Evolutionary conservation across 2,329 filamentous ascomycete species (phyloP).

Genomic region (Colletotrichum sublineola): DNA sequence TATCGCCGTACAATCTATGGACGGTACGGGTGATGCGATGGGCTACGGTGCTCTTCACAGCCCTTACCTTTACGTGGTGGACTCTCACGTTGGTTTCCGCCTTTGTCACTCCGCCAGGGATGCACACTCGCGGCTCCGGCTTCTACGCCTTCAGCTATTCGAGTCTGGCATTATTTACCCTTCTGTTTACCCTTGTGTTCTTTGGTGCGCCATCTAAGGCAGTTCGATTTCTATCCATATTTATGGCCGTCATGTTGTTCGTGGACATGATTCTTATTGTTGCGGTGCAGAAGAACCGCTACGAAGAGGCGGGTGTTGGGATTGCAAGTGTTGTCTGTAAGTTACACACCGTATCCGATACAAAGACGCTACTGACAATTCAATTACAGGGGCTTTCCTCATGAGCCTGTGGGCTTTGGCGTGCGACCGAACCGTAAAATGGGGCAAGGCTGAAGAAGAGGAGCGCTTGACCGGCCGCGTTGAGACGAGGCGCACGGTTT

Average conservation of each 20-base stretch:
- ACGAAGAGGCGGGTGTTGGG: constrained; percentile 94
- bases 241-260: constrained; percentile 76
- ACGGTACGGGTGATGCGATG: constrained; percentile 85
- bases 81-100: constrained; percentile 86
- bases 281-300: constrained; percentile 78
- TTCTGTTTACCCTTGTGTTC: constrained; percentile 85
- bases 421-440: constrained; percentile 85
- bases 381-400: constrained; percentile 73
- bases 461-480: constrained; percentile 89
- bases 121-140: constrained; percentile 89
- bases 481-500: constrained; percentile 84
- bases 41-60: constrained; percentile 81
- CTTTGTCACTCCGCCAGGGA: constrained; percentile 90
- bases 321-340: constrained; percentile 81
- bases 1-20: constrained; percentile 96
- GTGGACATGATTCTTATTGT: constrained; percentile 85
- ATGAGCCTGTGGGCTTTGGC: constrained; percentile 84
- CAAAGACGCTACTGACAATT: constrained; percentile 3
- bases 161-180: constrained; percentile 80
- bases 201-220: constrained; percentile 87
- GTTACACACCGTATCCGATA: constrained; percentile 40
- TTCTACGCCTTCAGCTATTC: constrained; percentile 92
- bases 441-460: constrained; percentile 94
- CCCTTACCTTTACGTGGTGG: constrained; percentile 92
- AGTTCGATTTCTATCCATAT: constrained; percentile 78